Base-by-base conservation (phyloP, 345 rosid species). In the Laguncularia racemosa region DNA sequence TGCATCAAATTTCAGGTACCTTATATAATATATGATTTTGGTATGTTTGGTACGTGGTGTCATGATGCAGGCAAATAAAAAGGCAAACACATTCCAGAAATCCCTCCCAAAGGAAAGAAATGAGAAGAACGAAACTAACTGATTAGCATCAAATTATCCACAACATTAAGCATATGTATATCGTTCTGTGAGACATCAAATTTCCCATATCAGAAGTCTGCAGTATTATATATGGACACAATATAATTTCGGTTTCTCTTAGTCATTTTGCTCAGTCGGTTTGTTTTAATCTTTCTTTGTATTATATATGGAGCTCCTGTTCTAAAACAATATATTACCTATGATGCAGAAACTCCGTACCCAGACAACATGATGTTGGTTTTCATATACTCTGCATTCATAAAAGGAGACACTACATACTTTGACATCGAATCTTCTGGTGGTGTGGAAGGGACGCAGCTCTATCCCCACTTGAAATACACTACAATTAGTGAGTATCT, bases 351-450 rank as follows among this genome's bases (percentile, higher is more conserved):
- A 63, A 63, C 78, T 52, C 71, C 78, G 16, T 80, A 80, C 70
- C 85, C 84, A 4, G 74, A 67, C 58, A 75, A 69, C 64, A 73
- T 71, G 78, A 66, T 40, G 49, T 61, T 71, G 71, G 16, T 78
- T n/a, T 84, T 84, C 59, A 69, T 79, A 61, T 81, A 81, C 53
- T 81, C 87, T 0, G 61, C 62, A 4, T 84, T 84, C 55, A 53
- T 84, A 19, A 77, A 77, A 70, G 91, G 81, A 19, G 84, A 84
- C 71, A 83, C 73, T 43, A 81, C 86, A 11, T 81, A 71, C 65
- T 79, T 73, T 15, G 74, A 75, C 19, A 68, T 79, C 18, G 65
- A 77, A 44, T 52, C 74, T 3, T 65, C 19, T 14, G 61, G 65
- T 16, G 90, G 84, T 40, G 44, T 73, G 20, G 84, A 84, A 12